These are phyloP conservation scores for Globisporangium megalacanthum DNA, from an alignment of 352 stramenopile species.

Conservation along the genomic window DNA sequence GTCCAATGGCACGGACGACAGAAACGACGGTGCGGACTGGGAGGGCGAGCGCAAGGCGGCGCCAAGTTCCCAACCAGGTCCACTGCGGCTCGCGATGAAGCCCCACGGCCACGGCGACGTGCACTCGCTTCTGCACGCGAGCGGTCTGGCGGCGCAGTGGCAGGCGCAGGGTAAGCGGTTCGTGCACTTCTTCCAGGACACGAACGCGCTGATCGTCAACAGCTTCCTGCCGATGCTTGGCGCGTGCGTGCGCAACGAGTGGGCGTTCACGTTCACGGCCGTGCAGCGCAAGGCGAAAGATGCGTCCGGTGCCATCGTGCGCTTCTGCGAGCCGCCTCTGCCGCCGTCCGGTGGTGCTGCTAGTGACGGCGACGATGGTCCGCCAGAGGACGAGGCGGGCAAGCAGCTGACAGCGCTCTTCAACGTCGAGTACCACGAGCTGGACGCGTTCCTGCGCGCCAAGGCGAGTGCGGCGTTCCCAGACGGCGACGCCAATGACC, in stretches of 20 bases:
- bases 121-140: conserved; percentile 89
- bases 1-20: conserved; percentile 20
- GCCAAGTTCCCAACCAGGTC: neutral
- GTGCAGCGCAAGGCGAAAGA: conserved; percentile 93
- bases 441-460: conserved; percentile 59
- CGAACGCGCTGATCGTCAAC: conserved; percentile 95
- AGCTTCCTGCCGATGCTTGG: conserved; percentile 87
- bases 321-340: conserved; percentile 29
- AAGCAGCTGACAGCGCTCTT: conserved; percentile 29
- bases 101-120: conserved; percentile 98
- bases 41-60: no score
- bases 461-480: conserved; percentile 34
- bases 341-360: neutral
- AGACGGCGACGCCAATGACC: conserved; percentile 59
- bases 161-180: conserved; percentile 77
- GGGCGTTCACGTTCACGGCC: conserved; percentile 92
- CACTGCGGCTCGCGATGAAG: conserved; percentile 83
- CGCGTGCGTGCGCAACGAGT: conserved; percentile 76
- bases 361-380: neutral
- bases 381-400: neutral
- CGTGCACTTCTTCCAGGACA: conserved; percentile 96
- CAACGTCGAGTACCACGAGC: conserved; percentile 74
- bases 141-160: conserved; percentile 70
- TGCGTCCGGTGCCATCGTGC: conserved; percentile 63
- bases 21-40: neutral